Evolutionary conservation across 1,284 basidiomycete species (phyloP).

Genomic region (Fomitopsis betulina): DNA sequence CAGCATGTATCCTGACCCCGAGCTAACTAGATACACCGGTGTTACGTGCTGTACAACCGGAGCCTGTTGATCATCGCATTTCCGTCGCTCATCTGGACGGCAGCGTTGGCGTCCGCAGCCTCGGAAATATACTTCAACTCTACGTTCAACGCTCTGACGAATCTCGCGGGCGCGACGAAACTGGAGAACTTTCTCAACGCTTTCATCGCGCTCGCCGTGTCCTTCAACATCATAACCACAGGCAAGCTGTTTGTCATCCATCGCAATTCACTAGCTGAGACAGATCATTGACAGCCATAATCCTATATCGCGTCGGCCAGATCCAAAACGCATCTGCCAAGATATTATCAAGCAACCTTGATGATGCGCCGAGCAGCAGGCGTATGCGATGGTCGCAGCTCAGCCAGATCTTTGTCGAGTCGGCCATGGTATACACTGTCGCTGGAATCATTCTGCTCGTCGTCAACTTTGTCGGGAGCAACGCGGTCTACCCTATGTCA

Average conservation of each 20-base stretch:
- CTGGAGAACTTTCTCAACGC: not conserved
- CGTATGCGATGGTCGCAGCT: not conserved
- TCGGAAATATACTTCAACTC: conserved; percentile 1
- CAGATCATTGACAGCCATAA: conserved; percentile 21
- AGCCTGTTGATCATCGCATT: conserved; percentile 13
- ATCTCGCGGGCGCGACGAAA: not conserved
- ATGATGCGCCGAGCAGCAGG: not conserved
- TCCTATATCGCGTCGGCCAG: conserved; percentile 32
- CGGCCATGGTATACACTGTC: conserved; percentile 34
- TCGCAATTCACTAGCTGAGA: not conserved
- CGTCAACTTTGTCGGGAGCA: conserved; percentile 31
- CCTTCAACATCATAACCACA: conserved; percentile 1
- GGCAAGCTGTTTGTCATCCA: not conserved
- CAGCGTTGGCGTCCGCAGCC: conserved; percentile 2
- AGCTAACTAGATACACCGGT: conserved; percentile 14
- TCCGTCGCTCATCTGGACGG: conserved; percentile 19
- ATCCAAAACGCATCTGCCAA: conserved; percentile 6
- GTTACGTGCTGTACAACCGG: conserved; percentile 18
- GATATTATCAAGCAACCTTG: not conserved
- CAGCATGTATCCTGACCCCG: not conserved
- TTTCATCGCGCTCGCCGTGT: not conserved
- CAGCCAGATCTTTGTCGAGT: conserved; percentile 33
- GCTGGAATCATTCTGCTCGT: conserved; percentile 31
- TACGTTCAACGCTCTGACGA: not conserved
- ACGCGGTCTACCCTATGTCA: conserved; percentile 25